Evolutionary conservation across 148 eudicot genomes (phyloP).

Genomic region (Nyssa sinensis): DNA sequence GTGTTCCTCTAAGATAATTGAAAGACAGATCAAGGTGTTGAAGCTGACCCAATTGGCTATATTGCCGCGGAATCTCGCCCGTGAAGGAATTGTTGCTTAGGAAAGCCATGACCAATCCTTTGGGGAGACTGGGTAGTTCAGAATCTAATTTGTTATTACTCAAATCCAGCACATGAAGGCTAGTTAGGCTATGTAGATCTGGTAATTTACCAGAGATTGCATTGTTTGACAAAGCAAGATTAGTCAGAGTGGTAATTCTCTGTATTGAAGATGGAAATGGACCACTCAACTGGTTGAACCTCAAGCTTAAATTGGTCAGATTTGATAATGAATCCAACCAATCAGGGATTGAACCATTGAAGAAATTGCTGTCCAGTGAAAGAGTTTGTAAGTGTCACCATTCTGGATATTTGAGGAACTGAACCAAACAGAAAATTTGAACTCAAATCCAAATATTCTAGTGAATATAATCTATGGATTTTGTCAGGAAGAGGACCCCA

Average conservation of each 20-base stretch:
- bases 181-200: constrained; percentile 45
- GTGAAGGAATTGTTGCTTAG: constrained; percentile 53
- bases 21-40: constrained; percentile 65
- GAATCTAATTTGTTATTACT: constrained; percentile 48
- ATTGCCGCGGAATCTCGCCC: constrained; percentile 40
- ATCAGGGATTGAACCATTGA: constrained; percentile 52
- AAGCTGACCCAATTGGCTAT: constrained; percentile 33
- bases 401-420: constrained; percentile 46
- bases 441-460: constrained; percentile 63
- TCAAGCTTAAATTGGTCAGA: constrained; percentile 45
- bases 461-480: constrained; percentile 51
- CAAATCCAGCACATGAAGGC: constrained; percentile 46
- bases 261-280: constrained; percentile 45
- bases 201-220: constrained; percentile 51
- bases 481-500: constrained; percentile 69
- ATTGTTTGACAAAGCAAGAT: constrained; percentile 50
- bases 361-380: constrained; percentile 53
- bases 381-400: constrained; percentile 53
- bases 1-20: constrained; percentile 48
- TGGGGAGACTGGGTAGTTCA: constrained; percentile 48
- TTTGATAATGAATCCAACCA: constrained; percentile 45
- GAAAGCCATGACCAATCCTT: constrained; percentile 39
- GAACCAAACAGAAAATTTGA: constrained; percentile 64
- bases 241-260: constrained; percentile 32
- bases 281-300: constrained; percentile 47